Evolutionary conservation across 2,329 filamentous ascomycete species (phyloP).

Genomic region (Calonectria multiphialidica): DNA sequence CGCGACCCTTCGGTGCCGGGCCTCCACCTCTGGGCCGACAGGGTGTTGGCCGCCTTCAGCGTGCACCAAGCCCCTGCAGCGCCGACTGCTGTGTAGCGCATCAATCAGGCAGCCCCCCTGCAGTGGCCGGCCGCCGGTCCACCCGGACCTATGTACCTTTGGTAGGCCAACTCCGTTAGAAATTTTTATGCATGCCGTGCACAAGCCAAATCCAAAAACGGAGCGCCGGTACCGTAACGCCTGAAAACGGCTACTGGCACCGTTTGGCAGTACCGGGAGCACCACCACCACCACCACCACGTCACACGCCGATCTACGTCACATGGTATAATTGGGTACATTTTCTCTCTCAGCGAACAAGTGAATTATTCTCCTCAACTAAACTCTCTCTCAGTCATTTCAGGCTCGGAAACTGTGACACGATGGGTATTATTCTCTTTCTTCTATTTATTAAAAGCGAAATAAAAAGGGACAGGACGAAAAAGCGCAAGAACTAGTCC

Average conservation of each 20-base stretch:
- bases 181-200: conserved; percentile 8
- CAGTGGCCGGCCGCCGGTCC: background rate
- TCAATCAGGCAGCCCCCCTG: background rate
- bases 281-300: background rate
- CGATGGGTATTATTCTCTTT: background rate
- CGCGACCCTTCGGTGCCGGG: conserved; percentile 2
- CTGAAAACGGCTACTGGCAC: background rate
- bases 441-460: background rate
- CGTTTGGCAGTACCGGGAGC: background rate
- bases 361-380: background rate
- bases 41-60: background rate
- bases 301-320: background rate
- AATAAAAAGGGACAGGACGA: background rate
- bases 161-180: background rate
- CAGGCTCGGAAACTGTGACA: background rate
- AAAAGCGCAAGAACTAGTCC: background rate
- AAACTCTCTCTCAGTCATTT: background rate
- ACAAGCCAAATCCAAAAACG: background rate
- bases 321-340: background rate
- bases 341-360: background rate
- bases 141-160: conserved; percentile 5
- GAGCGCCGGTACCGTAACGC: background rate
- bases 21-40: conserved; percentile 1
- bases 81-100: background rate
- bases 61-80: background rate